A percentile compares a stretch with the other conserved stretches of the same genome.
Conservation (phyloP, 805 yeast genomes). For the Kazachstania viticola region DNA sequence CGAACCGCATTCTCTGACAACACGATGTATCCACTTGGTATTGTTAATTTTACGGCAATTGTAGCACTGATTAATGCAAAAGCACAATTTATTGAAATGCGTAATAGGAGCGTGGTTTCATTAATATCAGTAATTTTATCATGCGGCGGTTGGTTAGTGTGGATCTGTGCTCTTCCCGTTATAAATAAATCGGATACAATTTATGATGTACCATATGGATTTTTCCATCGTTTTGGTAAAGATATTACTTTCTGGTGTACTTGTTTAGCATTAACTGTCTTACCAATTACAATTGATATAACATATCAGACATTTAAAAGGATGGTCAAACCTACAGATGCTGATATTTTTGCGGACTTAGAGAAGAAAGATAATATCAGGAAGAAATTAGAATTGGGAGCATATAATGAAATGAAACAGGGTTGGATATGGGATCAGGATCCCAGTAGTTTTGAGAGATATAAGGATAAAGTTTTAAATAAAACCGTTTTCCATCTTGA, state of each 20-base stretch:
- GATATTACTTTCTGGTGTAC: constrained; percentile 87
- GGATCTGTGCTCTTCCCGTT: constrained; percentile 70
- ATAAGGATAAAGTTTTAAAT: constrained; percentile 20
- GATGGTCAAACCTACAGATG: constrained; percentile 55
- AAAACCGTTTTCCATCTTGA: background rate
- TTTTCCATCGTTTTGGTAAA: constrained; percentile 59
- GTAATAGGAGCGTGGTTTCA: constrained; percentile 58
- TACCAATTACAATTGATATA: constrained; percentile 60
- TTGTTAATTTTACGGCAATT: constrained; percentile 59
- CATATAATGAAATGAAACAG: constrained; percentile 62
- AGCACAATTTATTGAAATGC: constrained; percentile 71
- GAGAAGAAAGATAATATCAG: constrained; percentile 63
- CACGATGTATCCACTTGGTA: constrained; percentile 73
- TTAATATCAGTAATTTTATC: constrained; percentile 57
- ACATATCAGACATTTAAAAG: constrained; percentile 45
- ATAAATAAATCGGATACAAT: constrained; percentile 46
- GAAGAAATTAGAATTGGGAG: constrained; percentile 56
- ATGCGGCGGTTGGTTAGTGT: constrained; percentile 71
- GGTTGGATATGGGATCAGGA: constrained; percentile 64
- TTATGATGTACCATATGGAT: constrained; percentile 60
- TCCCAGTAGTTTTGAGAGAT: constrained; percentile 24
- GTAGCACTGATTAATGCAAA: constrained; percentile 67
- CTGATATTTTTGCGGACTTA: constrained; percentile 64
- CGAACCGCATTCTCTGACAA: constrained; percentile 55
- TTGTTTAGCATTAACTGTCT: constrained; percentile 40